These are phyloP conservation scores for Panellus pusillus DNA, from an alignment of 768 basidiomycete genomes.

Conservation along the genomic window DNA sequence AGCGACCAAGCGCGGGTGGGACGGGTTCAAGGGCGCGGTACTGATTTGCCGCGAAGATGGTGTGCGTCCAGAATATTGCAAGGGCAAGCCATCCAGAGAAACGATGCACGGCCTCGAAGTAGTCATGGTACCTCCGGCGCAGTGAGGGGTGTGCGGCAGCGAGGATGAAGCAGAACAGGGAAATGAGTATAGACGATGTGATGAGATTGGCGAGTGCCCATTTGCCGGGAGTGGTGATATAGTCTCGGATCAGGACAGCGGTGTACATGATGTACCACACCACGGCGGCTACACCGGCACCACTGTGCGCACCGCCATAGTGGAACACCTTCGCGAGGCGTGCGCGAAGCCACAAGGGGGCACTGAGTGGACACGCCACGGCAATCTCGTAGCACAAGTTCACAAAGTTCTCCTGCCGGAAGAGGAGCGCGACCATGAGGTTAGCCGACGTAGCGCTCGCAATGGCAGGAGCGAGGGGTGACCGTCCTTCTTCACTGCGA, in stretches of 20 bases:
- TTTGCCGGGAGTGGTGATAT: conserved; percentile 25
- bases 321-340: conserved; percentile 51
- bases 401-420: conserved; percentile 53
- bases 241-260: conserved; percentile 40
- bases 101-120: conserved; percentile 54
- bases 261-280: conserved; percentile 54
- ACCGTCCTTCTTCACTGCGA: conserved; percentile 35
- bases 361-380: conserved; percentile 37
- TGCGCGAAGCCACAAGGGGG: conserved; percentile 43
- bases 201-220: conserved; percentile 37
- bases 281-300: conserved; percentile 50
- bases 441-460: conserved; percentile 43
- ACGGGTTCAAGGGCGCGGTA: conserved; percentile 36
- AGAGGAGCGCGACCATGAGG: conserved; percentile 41
- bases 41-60: conserved; percentile 30
- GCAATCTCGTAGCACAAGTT: conserved; percentile 52
- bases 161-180: conserved; percentile 49
- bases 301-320: conserved; percentile 58
- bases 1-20: conserved; percentile 38
- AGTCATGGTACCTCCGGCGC: conserved; percentile 49
- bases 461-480: conserved; percentile 37
- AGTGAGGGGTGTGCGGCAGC: conserved; percentile 49
- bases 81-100: conserved; percentile 54
- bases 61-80: conserved; percentile 49
- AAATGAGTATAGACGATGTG: conserved; percentile 45